Base-by-base conservation (phyloP, 2,329 filamentous ascomycete species). In the Macrophomina phaseolina region DNA sequence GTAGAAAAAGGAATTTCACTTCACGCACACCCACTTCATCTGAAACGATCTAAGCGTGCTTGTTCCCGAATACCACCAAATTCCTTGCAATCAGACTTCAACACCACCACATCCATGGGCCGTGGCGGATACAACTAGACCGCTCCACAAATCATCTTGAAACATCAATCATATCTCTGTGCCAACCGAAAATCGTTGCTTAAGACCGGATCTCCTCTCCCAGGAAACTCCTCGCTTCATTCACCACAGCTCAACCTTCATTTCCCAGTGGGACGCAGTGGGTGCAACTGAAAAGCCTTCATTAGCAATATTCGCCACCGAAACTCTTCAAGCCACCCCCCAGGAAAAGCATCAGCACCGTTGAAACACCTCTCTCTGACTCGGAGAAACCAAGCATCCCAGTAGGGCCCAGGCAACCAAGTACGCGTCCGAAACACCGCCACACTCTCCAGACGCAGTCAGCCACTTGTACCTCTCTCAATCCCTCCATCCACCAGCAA, bases 81-180 rank as follows among this genome's bases (percentile, higher is more conserved):
- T 36, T 16, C 18, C 4, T 12, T 40, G 11, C 69, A 42, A 56
- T 56, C 53, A 64, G 46, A 46, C 51, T 51, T 52, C 58, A 67
- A 52, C 42, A 55, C 63, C 64, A 55, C 49, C 18, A 62, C 68
- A 64, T 68, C 70, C 53, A 55, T 76, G 74, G 74, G 76, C 46
- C 76, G 76, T 58, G 76, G 76, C 68, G 76, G 76, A 65, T 78
- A 78, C 71, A 77, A 73, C 70, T 70, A 69, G 23, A 46, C 49
- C 1, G 12, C 14, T 46, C 65, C 40, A 32, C 38, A 28, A 48
- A 34, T 32, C 55, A 48, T 40, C 68, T 28, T n/a, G 30, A 16
- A 11, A 36, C 18, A 46, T 42, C 40, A 34, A 32, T 36, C 28
- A 34, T 34, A 30, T 28, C n/a, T 55, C 14, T 23, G 23, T 23